Evolutionary conservation across 2,329 filamentous ascomycete species (phyloP).

Genomic region (Penicillium janthinellum): DNA sequence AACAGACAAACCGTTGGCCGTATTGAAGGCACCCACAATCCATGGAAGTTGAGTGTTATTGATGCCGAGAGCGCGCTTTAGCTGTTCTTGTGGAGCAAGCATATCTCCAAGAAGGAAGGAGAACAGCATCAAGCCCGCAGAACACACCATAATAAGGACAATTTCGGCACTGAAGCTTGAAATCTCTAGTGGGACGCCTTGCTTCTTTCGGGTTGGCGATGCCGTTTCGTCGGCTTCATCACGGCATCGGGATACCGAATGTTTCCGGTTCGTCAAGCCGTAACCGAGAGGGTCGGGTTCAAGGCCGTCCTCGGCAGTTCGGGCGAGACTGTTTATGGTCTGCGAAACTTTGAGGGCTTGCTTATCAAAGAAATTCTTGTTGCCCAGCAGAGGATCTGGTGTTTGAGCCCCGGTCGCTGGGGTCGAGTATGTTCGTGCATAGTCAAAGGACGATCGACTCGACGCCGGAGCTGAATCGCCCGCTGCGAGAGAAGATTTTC

Average conservation of each 20-base stretch:
- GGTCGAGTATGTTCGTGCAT: slow-evolving; percentile 23
- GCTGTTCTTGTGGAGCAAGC: slow-evolving; percentile 42
- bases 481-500: background rate
- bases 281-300: slow-evolving; percentile 17
- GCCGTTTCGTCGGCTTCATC: slow-evolving; percentile 25
- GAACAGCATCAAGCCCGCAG: slow-evolving; percentile 48
- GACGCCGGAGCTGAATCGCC: slow-evolving; percentile 18
- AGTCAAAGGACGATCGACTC: slow-evolving; percentile 23
- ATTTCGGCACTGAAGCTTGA: slow-evolving; percentile 44
- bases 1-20: slow-evolving; percentile 48
- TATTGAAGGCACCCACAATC: slow-evolving; percentile 47
- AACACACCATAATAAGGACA: slow-evolving; percentile 46
- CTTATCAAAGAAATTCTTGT: slow-evolving; percentile 15
- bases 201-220: slow-evolving; percentile 24
- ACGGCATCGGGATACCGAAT: slow-evolving; percentile 13
- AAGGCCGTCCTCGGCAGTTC: slow-evolving; percentile 15
- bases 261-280: slow-evolving; percentile 23
- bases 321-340: slow-evolving; percentile 16
- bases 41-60: slow-evolving; percentile 45
- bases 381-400: slow-evolving; percentile 30
- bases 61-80: slow-evolving; percentile 44
- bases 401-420: slow-evolving; percentile 33
- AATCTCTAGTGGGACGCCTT: slow-evolving; percentile 45
- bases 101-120: slow-evolving; percentile 47
- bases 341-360: slow-evolving; percentile 21